These are phyloP conservation scores for Yamadazyma tumulicola DNA, from an alignment of 805 yeast species.

Conservation along the genomic window DNA sequence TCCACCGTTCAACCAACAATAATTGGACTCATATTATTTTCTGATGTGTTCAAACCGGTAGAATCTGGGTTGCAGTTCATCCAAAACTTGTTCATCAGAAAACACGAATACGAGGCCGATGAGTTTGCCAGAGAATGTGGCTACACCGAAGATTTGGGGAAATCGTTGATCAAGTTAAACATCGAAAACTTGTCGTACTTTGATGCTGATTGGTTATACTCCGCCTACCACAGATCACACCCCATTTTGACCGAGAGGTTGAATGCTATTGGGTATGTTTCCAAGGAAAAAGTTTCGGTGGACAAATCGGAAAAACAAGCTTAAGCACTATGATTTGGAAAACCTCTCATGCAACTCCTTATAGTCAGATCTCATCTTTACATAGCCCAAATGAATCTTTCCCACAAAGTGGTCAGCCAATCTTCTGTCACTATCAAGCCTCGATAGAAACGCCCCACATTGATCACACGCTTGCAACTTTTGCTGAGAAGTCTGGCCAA, in stretches of 20 bases:
- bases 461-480: conserved; percentile 85
- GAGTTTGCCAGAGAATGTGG: conserved; percentile 76
- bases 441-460: conserved; percentile 85
- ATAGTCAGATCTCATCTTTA: conserved; percentile 61
- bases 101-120: conserved; percentile 93
- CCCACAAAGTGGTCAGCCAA: conserved; percentile 89
- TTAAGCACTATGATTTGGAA: neutral
- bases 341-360: conserved; percentile 18
- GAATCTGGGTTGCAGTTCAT: conserved; percentile 65
- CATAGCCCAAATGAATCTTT: conserved; percentile 80
- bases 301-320: conserved; percentile 15
- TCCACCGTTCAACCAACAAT: conserved; percentile 60
- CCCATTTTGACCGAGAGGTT: conserved; percentile 92
- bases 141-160: conserved; percentile 61
- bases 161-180: conserved; percentile 70
- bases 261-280: conserved; percentile 58
- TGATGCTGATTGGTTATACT: conserved; percentile 86
- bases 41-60: conserved; percentile 74
- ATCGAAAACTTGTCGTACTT: conserved; percentile 80
- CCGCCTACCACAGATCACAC: conserved; percentile 86
- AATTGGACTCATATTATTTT: conserved; percentile 78
- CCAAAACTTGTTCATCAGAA: conserved; percentile 72
- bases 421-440: conserved; percentile 83
- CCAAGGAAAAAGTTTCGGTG: conserved; percentile 29
- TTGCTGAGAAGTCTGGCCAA: conserved; percentile 85